These are phyloP conservation scores for Candida ovalis DNA, from an alignment of 805 yeast genomes.

Conservation along the genomic window DNA sequence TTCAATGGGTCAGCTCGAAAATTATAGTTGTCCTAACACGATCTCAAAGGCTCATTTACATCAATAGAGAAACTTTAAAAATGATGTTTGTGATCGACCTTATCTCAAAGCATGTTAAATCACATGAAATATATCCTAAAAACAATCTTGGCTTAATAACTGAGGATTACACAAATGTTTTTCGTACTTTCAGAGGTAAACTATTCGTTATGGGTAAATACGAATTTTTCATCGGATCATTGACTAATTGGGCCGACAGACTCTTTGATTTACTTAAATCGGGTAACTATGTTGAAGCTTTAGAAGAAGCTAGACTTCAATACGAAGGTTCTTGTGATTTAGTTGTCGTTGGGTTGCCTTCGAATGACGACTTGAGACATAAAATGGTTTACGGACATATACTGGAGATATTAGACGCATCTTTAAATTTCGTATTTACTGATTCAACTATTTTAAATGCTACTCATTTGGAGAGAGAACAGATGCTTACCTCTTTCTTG, in stretches of 20 bases:
- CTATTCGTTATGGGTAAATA: conserved; percentile 51
- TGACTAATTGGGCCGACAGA: conserved; percentile 68
- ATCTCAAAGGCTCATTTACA: conserved; percentile 42
- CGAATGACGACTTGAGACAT: conserved; percentile 39
- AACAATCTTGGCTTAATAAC: conserved; percentile 14
- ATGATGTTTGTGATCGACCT: conserved; percentile 36
- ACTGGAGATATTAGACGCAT: conserved; percentile 52
- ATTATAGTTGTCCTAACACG: conserved; percentile 40
- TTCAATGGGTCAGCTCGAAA: conserved; percentile 53
- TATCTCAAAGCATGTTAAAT: conserved; percentile 35
- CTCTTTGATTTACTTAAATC: conserved; percentile 44
- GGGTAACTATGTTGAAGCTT: conserved; percentile 51
- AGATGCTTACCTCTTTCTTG: conserved; percentile 31
- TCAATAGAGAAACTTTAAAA: conserved; percentile 38
- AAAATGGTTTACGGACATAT: conserved; percentile 48
- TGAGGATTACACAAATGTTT: conserved; percentile 26
- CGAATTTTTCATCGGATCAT: conserved; percentile 53
- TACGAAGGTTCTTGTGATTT: conserved; percentile 49
- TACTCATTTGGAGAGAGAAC: conserved; percentile 6
- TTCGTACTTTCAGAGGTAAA: conserved; percentile 39
- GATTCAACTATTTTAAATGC: conserved; percentile 13
- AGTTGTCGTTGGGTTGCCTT: conserved; percentile 56
- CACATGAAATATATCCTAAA: conserved; percentile 4
- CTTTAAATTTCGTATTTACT: conserved; percentile 41
- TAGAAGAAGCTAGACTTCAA: conserved; percentile 50